Evolutionary conservation across 2,329 filamentous ascomycete genomes (phyloP), one percentile per base, ranked within the genome.

Genomic region (Chaetoscypha palmicola): DNA sequence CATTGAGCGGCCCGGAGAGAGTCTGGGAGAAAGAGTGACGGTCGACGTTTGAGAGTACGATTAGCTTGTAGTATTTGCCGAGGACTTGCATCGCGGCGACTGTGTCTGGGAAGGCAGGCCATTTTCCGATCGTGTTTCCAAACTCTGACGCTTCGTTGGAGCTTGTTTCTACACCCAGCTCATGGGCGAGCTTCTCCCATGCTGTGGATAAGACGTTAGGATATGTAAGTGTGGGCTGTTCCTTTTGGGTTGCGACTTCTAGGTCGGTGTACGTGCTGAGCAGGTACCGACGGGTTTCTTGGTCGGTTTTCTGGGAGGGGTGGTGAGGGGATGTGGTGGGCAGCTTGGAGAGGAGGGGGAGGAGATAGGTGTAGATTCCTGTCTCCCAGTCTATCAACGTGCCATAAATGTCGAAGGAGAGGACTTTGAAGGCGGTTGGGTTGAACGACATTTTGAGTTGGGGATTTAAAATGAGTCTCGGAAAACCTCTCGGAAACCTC

Each of bases 301-400:
- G 12, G 12, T 41, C 11, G 0, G 41, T 32, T 12, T 45, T 46
- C 7, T 43, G 24, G n/a, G 44, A 49, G 16, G 54, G 48, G 28
- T 54, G 48, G 20, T 50, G 41, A 2, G 47, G 44, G 16, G 43
- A 32, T 5, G 48, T 33, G 19, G 45, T 3, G 4, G 47, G 46
- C n/a, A 56, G 46, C 21, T 49, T 43, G 12, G 45, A 45, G 37
- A 53, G 32, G 22, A 56, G 47, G 0, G 74, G 69, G 19, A 62
- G 55, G 1, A 88, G 69, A 2, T 73, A 69, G 2, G 63, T 52
- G 40, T 73, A 63, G 45, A 87, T 73, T 46, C 83, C 83, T n/a
- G 67, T 61, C 61, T 88, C 81, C 83, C 83, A 88, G 68, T 90
- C 83, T 48, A 90, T 77, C 3, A 90, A 72, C 0, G 86, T 91